Conservation (phyloP, 78 protist species). For the Dictyostelium intermedium region DNA sequence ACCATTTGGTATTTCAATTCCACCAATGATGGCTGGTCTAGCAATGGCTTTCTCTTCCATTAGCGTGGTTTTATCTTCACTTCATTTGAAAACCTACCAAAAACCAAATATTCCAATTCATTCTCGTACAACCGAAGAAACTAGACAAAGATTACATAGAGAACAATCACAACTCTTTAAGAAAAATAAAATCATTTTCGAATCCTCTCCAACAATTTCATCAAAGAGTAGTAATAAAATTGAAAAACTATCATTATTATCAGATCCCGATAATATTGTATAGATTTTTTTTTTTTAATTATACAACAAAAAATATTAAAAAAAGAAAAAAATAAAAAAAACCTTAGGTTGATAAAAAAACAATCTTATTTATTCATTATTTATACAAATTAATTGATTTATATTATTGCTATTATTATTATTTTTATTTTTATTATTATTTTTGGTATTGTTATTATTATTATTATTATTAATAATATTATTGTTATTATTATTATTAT, state of each 20-base stretch:
- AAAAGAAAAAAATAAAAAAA: neutral
- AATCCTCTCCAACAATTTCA: neutral
- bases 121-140: neutral
- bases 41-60: constrained; percentile 96
- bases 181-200: constrained; percentile 2
- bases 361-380: neutral
- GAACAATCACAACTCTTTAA: neutral
- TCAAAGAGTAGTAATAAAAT: neutral
- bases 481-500: too few species aligned
- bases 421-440: neutral
- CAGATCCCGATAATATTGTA: neutral
- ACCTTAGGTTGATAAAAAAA: neutral
- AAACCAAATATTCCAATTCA: constrained; percentile 51
- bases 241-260: neutral
- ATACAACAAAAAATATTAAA: neutral
- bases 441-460: neutral
- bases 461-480: neutral
- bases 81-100: constrained; percentile 83
- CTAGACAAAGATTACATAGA: neutral
- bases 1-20: constrained; percentile 81
- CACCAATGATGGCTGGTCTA: constrained; percentile 93
- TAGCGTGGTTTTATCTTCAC: constrained; percentile 90
- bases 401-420: neutral
- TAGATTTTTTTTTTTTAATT: neutral
- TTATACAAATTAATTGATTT: neutral